Conservation (phyloP, 139 green algal species). For the Chlorella sp. region DNA sequence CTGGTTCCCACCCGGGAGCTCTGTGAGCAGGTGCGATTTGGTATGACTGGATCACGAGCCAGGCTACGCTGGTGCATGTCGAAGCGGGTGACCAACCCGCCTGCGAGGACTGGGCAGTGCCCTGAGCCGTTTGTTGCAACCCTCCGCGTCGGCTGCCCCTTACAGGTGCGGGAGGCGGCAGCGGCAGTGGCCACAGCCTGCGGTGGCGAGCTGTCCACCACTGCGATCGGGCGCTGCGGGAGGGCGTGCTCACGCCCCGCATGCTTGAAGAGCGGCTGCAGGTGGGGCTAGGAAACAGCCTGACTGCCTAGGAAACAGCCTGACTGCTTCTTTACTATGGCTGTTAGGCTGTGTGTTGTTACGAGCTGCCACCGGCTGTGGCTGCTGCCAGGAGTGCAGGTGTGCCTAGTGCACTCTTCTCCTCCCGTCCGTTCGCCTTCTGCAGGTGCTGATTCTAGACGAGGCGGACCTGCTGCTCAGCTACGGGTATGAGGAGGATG, state of each 20-base stretch:
- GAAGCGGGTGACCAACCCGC: no score
- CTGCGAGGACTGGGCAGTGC: no score
- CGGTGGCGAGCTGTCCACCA: constrained; percentile 43
- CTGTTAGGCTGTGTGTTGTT: background rate
- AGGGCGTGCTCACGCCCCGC: constrained; percentile 53
- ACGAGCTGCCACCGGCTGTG: background rate
- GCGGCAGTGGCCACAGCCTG: constrained; percentile 43
- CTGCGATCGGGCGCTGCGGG: constrained; percentile 44
- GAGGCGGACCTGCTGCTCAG: constrained; percentile 95
- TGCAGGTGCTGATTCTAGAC: constrained; percentile 89
- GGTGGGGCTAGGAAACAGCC: no score
- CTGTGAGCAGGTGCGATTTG: constrained; percentile 83
- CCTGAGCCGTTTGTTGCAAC: background rate
- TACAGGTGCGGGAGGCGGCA: constrained; percentile 57
- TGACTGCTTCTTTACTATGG: no score
- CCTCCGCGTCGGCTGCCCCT: background rate
- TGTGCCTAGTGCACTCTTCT: background rate
- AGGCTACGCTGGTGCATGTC: no score
- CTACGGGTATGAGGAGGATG: constrained; percentile 91
- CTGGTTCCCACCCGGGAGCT: constrained; percentile 95
- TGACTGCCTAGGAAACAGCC: no score
- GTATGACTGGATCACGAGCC: no score
- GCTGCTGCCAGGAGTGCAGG: background rate
- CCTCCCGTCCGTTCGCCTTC: background rate
- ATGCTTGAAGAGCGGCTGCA: constrained; percentile 51